Evolutionary conservation across 306 rosid genomes (phyloP), one percentile per base, ranked within the genome.

Genomic region (Lithocarpus polystachyus): DNA sequence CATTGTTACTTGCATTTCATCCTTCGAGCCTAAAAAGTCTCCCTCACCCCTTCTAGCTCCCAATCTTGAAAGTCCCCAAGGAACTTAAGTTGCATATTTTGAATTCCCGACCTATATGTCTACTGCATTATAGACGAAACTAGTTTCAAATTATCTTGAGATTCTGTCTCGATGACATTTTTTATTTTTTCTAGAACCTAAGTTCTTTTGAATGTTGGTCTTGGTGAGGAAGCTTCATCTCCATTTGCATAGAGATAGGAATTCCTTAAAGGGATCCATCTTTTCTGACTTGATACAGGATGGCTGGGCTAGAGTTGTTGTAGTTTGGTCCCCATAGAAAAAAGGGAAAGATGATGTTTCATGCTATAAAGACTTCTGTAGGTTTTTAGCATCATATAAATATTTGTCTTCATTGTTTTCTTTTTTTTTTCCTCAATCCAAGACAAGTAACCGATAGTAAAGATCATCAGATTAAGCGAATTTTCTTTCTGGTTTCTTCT

Each of bases 391-490:
- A 35, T 3, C 1, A 37, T 65, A 8, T 51, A 40, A 70, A 62
- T 33, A 60, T 45, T 73, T 20, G 2, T 31, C 51, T 77, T 51
- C 52, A 11, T 53, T 69, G 53, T 74, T 76, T 43, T 37, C 14
- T 3, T 80, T 4, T 57, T 33, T 43, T 26, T 18, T 2, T 18
- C 65, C 71, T 77, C 18, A 43, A 55, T 53, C 60, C 73, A 43
- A 74, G 57, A 24, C 51, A 31, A 65, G 31, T 57, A 28, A 48
- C 53, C 17, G 24, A 56, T 40, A 35, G 43, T 24, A 23, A 31
- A 76, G 78, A 81, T n/a, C 60, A 69, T 80, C 78, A 60, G 22
- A 45, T 51, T 29, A 54, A 77, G 51, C 33, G 74, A 33, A 56
- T 55, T 74, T 83, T 61, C 43, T 28, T 20, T 81, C 33, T 76